Conservation (phyloP, 2,329 filamentous ascomycete genomes). For the Phyllosticta paracitricarpa region DNA sequence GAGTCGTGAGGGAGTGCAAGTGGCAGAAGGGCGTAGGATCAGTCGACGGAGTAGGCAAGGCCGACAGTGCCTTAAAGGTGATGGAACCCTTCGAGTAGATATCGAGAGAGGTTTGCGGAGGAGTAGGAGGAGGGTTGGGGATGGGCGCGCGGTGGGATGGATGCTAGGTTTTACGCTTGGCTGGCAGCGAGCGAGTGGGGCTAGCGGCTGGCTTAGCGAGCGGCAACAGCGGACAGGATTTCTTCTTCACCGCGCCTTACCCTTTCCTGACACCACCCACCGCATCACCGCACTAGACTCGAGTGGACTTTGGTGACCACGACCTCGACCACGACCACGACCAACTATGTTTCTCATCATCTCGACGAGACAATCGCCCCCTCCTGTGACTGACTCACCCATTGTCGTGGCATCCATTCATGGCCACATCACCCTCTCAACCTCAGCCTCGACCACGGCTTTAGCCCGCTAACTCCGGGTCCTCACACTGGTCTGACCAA, state of each 20-base stretch:
- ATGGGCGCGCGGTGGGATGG: slow-evolving; percentile 10
- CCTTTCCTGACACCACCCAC: slow-evolving; percentile 10
- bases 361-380: too few relatives aligned
- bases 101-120: slow-evolving; percentile 2
- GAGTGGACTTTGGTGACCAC: too few relatives aligned
- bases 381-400: too few relatives aligned
- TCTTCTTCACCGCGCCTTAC: background rate
- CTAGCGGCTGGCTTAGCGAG: slow-evolving; percentile 1
- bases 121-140: slow-evolving; percentile 3
- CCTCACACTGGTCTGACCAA: background rate
- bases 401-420: too few relatives aligned
- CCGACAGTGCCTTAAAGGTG: slow-evolving; percentile 5
- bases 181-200: slow-evolving; percentile 5
- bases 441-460: background rate
- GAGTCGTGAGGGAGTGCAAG: background rate
- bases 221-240: background rate
- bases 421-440: background rate
- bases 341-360: background rate
- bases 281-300: background rate
- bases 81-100: slow-evolving; percentile 8
- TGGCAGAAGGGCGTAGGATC: background rate
- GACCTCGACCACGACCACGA: background rate
- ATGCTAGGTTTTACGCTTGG: slow-evolving; percentile 11
- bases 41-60: slow-evolving; percentile 6
- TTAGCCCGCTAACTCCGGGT: background rate